These are phyloP conservation scores for Aspergillus nidulans DNA, from an alignment of 495 filamentous ascomycete species.

Conservation along the genomic window DNA sequence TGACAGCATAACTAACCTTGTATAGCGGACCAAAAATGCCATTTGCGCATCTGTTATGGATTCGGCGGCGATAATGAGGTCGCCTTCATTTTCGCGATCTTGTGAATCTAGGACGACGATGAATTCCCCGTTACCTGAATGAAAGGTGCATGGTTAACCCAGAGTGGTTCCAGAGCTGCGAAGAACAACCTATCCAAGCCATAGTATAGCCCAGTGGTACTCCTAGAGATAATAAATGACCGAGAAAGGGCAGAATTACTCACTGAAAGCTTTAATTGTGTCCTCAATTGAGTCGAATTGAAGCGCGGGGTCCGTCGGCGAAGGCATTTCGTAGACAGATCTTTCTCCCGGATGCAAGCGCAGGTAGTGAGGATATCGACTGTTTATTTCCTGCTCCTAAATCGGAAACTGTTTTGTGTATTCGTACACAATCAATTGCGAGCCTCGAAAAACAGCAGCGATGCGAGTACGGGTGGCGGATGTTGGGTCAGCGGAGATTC, in stretches of 20 bases:
- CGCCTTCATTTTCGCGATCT: conserved; percentile 93
- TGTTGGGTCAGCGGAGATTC: background rate
- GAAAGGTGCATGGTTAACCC: conserved; percentile 16
- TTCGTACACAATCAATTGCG: background rate
- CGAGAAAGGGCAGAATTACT: conserved; percentile 23
- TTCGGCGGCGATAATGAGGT: conserved; percentile 90
- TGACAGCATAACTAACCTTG: conserved; percentile 42
- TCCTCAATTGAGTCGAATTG: conserved; percentile 84
- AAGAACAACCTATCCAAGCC: background rate
- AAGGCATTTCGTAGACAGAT: conserved; percentile 30
- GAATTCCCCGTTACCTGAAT: conserved; percentile 79
- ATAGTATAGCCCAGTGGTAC: background rate
- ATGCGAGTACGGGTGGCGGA: background rate
- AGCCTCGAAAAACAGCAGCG: background rate
- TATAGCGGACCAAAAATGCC: conserved; percentile 90
- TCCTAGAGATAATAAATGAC: conserved; percentile 7
- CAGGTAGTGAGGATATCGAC: background rate
- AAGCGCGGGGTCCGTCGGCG: conserved; percentile 28
- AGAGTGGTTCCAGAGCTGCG: background rate
- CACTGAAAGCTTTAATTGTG: conserved; percentile 78
- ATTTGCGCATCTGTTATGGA: conserved; percentile 83
- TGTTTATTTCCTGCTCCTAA: background rate
- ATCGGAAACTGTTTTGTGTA: background rate
- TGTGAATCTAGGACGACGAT: conserved; percentile 90
- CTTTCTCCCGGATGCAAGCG: background rate